Base-by-base conservation (phyloP, 176 grass and related monocot species). In the Musa troglodytarum region DNA sequence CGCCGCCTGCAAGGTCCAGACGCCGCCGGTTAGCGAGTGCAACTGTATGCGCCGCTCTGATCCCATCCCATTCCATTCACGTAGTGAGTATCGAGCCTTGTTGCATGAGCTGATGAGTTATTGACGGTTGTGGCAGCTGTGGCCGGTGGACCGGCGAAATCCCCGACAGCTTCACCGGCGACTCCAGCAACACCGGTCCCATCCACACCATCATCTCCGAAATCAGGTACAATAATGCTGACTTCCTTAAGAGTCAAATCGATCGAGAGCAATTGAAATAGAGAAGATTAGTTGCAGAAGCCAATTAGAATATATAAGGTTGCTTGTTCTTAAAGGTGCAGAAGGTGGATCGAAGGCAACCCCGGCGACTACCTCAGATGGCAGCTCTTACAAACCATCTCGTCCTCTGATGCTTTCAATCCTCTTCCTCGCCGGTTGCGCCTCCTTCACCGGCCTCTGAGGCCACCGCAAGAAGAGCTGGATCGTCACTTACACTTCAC, bases 21-120 rank as follows among this genome's bases (percentile, higher is more conserved):
- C 73, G 1, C 73, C 73, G 10, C 73, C 73, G 0, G 55, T 59
- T 14, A 75, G 73, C 56, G 1, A 49, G 7, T 75, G 73, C 73
- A 75, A 75, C 0, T 25, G 73, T 75, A 10, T 16, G 63, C 2
- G 23, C 63, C 26, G 10, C 9, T 10, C 3, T 6, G 10, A 3
- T 65, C 23, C 2, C 7, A 13, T 65, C 23, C n/a, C 3, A 2
- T 19, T 65, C 7, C n/a, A 24, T 24, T 10, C n/a, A 25, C 34
- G 10, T 25, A 10, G 6, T 10, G 9, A 11, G 2, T 10, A 21
- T n/a, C 22, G 61, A 25, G 23, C 9, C 22, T 19, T 57, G 4
- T 16, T 19, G 16, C 55, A 6, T 57, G 14, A 12, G 17, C 55
- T 57, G 55, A 57, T 57, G 55, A 57, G 1, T 14, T 12, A n/a